These are phyloP conservation scores for Pichia manshurica DNA, from an alignment of 805 yeast species.

Conservation along the genomic window DNA sequence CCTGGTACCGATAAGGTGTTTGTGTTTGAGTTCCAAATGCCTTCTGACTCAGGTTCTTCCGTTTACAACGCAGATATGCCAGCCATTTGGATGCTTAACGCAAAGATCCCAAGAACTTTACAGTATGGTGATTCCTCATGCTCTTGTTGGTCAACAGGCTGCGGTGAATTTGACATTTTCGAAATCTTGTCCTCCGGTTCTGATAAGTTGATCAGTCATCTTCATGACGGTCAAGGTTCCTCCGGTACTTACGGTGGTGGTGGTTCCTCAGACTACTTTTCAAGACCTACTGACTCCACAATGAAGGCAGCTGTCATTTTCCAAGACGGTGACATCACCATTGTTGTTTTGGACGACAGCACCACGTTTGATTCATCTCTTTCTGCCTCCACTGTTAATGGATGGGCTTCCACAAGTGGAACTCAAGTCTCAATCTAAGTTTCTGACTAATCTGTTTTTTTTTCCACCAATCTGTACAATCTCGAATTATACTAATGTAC, in stretches of 20 bases:
- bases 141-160: constrained; percentile 95
- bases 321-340: constrained; percentile 48
- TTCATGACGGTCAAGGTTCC: constrained; percentile 79
- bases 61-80: constrained; percentile 70
- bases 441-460: too few relatives aligned
- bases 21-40: constrained; percentile 93
- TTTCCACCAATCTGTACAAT: too few relatives aligned
- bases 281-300: constrained; percentile 72
- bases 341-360: constrained; percentile 53
- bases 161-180: constrained; percentile 96
- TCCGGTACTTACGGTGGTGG: constrained; percentile 53
- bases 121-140: constrained; percentile 84
- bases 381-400: constrained; percentile 46
- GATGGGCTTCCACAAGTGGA: constrained; percentile 54
- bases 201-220: constrained; percentile 65
- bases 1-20: constrained; percentile 80
- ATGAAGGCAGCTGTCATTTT: constrained; percentile 91
- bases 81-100: constrained; percentile 74
- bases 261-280: constrained; percentile 84
- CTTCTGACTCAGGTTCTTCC: constrained; percentile 44
- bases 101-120: constrained; percentile 81
- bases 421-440: constrained; percentile 34
- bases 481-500: too few relatives aligned
- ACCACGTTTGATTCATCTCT: constrained; percentile 49
- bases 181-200: constrained; percentile 81